A percentile compares a stretch with the other conserved stretches of the same genome.
Conservation (phyloP, 176 grass and related monocot species). For the Cenchrus purpureus region DNA sequence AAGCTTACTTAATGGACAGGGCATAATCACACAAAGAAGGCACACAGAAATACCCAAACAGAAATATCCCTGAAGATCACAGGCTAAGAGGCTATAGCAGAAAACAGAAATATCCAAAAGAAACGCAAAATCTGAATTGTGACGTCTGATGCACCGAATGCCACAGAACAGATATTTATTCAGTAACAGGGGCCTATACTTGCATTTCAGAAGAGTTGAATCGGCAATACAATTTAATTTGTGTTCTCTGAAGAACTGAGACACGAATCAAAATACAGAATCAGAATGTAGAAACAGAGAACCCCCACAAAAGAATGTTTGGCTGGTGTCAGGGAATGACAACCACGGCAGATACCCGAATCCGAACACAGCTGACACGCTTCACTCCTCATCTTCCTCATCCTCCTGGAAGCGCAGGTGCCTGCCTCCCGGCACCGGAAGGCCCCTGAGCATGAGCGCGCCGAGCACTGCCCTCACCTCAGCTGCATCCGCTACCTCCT, state of each 20-base stretch:
- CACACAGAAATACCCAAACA: no score
- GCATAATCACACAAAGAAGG: no score
- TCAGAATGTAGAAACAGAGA: neutral
- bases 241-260: slow-evolving; percentile 27
- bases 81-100: no score
- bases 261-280: neutral
- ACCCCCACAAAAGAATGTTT: slow-evolving; percentile 26
- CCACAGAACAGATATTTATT: neutral
- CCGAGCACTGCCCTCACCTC: slow-evolving; percentile 33
- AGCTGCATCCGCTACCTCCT: slow-evolving; percentile 45
- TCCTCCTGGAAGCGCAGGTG: slow-evolving; percentile 76
- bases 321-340: slow-evolving; percentile 51
- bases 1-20: neutral
- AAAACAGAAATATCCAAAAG: neutral
- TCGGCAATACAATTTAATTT: neutral
- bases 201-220: slow-evolving; percentile 3
- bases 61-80: no score
- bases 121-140: neutral
- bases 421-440: slow-evolving; percentile 73
- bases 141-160: neutral
- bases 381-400: slow-evolving; percentile 55
- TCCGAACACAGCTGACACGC: neutral
- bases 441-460: slow-evolving; percentile 44
- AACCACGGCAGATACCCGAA: slow-evolving; percentile 31
- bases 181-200: neutral